Base-by-base conservation (phyloP, 805 yeast species). In the Ogataea wickerhamii region DNA sequence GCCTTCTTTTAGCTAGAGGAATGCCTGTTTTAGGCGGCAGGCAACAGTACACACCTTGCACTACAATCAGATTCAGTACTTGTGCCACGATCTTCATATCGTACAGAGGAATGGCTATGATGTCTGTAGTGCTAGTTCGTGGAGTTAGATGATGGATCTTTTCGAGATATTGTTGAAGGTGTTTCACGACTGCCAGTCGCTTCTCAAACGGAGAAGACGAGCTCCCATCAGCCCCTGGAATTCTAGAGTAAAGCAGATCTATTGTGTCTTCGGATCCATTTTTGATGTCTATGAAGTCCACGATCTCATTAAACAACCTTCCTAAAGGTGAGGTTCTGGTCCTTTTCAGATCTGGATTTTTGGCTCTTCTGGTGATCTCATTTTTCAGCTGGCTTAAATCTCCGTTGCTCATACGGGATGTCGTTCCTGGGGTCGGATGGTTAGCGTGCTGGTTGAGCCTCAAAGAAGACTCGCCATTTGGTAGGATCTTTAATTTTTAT, bases 51-150 rank as follows among this genome's bases (percentile, higher is more conserved):
- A 91, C 68, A 0, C 95, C 89, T 46, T 80, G 82, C 2, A 82
- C 60, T 0, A 88, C 75, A 2, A 89, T 66, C 8, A 82, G 41
- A 45, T 80, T 82, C 14, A 83, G 58, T 30, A 91, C 54, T 17
- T 70, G 73, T 24, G 83, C 81, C 39, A 93, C 74, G 4, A 76
- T 72, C 55, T 80, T 83, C 72, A 91, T 79, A 56, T 93, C 98
- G 51, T 87, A 88, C 7, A 91, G 67, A 0, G 97, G 86, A 12
- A 91, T 80, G 6, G 82, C 67, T 8, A 84, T 67, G 34, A 74
- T 47, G 41, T 69, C 67, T 5, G 49, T 38, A n/a, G 55, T 43
- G 12, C 53, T 56, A 18, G 53, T 37, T 32, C 55, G 60, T 1
- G 44, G 43, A 3, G 79, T 62, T 2, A 61, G 41, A 4, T 44